Evolutionary conservation across 1,284 basidiomycete species (phyloP), one percentile per base, ranked within the genome.

Genomic region (Mrakiaceae sp.): DNA sequence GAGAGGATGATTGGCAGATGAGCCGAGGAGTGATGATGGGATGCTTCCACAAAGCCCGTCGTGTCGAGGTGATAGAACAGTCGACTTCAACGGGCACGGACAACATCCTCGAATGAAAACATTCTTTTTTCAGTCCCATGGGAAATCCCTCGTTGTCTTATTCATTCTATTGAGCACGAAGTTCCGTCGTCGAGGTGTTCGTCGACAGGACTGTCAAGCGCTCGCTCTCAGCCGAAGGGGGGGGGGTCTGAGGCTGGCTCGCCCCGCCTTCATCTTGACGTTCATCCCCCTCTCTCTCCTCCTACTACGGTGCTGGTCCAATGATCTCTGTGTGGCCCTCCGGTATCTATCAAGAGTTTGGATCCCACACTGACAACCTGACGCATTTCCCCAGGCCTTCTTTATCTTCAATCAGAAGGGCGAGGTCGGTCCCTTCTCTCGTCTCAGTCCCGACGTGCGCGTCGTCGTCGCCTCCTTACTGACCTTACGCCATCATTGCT

Each of bases 331-430:
- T 62, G 27, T n/a, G 51, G 44, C 14, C 46, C 39, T 27, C 8
- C 4, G 3, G 14, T 4, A 8, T 8, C 58, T 8, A 59, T 59
- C 27, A 9, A 16, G 10, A 10, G n/a, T 46, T 44, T 44, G 4
- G 14, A 14, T 9, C 14, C 27, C 5, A 11, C n/a, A 54, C 4
- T 7, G 11, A 27, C 14, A 2, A 4, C 10, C 51, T 44, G 8
- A 7, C 40, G 8, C 54, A 7, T 16, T 16, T n/a, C 12, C 56
- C 3, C 68, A 93, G 89, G 93, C 90, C 62, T 94, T 97, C 84
- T 97, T 97, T 78, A 90, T 96, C 69, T 96, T 96, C 82, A 97
- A 95, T 74, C 90, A 92, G 77, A 96, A 96, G 78, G 94, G 93
- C 74, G 94, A 97, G 83, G 90, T 92, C 70, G 66, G 82, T 69